phyloP scores from a whole-genome alignment of 768 basidiomycete species.

The Grammothele lineata region DNA sequence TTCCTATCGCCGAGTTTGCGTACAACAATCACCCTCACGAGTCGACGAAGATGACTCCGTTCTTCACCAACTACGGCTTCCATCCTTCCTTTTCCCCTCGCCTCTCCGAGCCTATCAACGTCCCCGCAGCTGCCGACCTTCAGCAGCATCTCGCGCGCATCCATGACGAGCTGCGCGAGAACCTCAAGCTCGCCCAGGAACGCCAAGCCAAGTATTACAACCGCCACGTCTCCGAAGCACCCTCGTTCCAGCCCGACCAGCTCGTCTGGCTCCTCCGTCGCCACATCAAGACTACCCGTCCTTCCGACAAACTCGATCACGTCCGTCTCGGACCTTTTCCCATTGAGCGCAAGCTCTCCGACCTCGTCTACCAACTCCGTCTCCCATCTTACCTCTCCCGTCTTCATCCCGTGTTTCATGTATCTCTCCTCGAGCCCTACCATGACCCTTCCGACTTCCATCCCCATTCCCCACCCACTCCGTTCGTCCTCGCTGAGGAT shows the following conservation, averaged over 20 bases:
- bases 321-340: slow-evolving; percentile 2
- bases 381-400: slow-evolving; percentile 29
- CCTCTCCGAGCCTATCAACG: slow-evolving; percentile 24
- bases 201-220: slow-evolving; percentile 27
- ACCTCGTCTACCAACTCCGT: slow-evolving; percentile 22
- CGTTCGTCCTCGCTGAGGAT: slow-evolving; percentile 6
- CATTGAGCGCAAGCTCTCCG: not conserved
- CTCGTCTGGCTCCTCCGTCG: slow-evolving; percentile 34
- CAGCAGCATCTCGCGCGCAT: slow-evolving; percentile 25
- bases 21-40: slow-evolving; percentile 35
- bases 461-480: slow-evolving; percentile 16
- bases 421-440: slow-evolving; percentile 28
- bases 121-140: slow-evolving; percentile 31
- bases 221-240: slow-evolving; percentile 20
- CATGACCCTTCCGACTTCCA: slow-evolving; percentile 31
- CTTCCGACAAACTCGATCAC: slow-evolving; percentile 33
- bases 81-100: slow-evolving; percentile 24
- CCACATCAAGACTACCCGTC: slow-evolving; percentile 37
- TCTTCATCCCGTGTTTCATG: slow-evolving; percentile 38
- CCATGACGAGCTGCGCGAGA: slow-evolving; percentile 30
- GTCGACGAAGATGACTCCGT: slow-evolving; percentile 23
- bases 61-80: slow-evolving; percentile 4
- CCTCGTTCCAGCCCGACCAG: slow-evolving; percentile 28
- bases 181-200: slow-evolving; percentile 29
- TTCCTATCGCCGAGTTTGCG: slow-evolving; percentile 38